phyloP scores from a whole-genome alignment of 139 green algal genomes.

The Deuterostichococcus epilithicus region DNA sequence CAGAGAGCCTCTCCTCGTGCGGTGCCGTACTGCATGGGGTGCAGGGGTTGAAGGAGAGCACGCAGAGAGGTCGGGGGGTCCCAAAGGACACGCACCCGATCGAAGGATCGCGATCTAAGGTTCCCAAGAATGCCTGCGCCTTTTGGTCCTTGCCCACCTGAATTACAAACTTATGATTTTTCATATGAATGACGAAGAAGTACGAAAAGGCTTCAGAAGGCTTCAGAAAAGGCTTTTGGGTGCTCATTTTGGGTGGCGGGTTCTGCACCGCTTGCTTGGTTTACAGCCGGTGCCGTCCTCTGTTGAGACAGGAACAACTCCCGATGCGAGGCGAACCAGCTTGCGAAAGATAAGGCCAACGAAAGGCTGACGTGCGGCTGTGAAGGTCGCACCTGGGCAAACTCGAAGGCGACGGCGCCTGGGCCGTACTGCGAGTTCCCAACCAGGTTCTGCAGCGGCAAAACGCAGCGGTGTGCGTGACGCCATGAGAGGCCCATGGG shows the following conservation, averaged over 20 bases:
- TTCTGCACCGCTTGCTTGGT: neutral
- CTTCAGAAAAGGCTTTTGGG: neutral
- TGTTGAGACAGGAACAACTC: neutral
- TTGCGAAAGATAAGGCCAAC: neutral
- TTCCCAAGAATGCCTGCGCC: slow-evolving; percentile 10
- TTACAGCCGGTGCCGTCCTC: neutral
- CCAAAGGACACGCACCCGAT: no score
- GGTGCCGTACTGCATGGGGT: no score
- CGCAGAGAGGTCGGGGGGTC: no score
- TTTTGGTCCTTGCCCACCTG: slow-evolving; percentile 20
- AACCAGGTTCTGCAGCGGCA: neutral
- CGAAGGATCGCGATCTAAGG: slow-evolving; percentile 10
- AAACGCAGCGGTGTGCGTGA: no score
- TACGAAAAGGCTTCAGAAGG: neutral
- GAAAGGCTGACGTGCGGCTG: neutral
- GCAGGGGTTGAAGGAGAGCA: no score
- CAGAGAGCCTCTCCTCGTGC: no score
- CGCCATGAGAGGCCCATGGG: no score
- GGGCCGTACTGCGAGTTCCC: neutral
- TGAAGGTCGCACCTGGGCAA: slow-evolving; percentile 1
- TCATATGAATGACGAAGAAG: neutral
- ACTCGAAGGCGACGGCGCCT: neutral
- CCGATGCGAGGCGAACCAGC: neutral
- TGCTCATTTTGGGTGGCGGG: neutral
- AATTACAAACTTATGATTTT: neutral